A percentile compares a stretch with the other conserved stretches of the same genome.
Conservation (phyloP, 345 rosid species). For the Raphanus sativus region DNA sequence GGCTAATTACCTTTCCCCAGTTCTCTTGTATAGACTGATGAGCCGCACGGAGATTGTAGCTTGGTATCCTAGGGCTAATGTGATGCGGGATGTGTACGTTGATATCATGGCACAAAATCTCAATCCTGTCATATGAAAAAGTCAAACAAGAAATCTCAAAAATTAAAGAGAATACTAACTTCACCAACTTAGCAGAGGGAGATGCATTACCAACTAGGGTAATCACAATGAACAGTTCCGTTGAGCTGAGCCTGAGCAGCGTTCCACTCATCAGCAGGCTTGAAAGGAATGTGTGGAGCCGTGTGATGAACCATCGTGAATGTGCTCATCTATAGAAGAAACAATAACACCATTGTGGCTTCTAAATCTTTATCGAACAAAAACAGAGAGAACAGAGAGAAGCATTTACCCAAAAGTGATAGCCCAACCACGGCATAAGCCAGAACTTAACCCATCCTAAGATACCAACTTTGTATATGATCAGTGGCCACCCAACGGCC, state of each 20-base stretch:
- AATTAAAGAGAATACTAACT: background rate
- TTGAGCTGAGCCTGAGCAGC: conserved; percentile 88
- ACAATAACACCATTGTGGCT: conserved; percentile 17
- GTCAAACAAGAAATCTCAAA: conserved; percentile 1
- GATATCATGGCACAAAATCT: conserved; percentile 84
- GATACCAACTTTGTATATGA: conserved; percentile 69
- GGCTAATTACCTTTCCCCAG: conserved; percentile 80
- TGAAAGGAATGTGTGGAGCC: conserved; percentile 93
- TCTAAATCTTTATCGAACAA: background rate
- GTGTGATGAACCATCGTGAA: conserved; percentile 99
- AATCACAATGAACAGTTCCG: conserved; percentile 93
- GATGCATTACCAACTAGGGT: conserved; percentile 67
- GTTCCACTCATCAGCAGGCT: conserved; percentile 73
- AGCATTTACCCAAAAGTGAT: conserved; percentile 84
- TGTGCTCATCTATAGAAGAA: conserved; percentile 77
- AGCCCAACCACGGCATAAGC: conserved; percentile 97
- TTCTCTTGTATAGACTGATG: conserved; percentile 75
- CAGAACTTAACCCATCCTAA: conserved; percentile 89
- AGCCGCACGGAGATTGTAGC: conserved; percentile 78
- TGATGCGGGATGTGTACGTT: conserved; percentile 89
- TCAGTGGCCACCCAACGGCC: conserved; percentile 94
- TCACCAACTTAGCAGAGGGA: too few species aligned
- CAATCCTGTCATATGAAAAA: conserved; percentile 59
- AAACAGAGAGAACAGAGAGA: background rate
- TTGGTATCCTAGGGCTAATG: conserved; percentile 77